phyloP scores from a whole-genome alignment of 306 rosid species.

The Cucumis hystrix region DNA sequence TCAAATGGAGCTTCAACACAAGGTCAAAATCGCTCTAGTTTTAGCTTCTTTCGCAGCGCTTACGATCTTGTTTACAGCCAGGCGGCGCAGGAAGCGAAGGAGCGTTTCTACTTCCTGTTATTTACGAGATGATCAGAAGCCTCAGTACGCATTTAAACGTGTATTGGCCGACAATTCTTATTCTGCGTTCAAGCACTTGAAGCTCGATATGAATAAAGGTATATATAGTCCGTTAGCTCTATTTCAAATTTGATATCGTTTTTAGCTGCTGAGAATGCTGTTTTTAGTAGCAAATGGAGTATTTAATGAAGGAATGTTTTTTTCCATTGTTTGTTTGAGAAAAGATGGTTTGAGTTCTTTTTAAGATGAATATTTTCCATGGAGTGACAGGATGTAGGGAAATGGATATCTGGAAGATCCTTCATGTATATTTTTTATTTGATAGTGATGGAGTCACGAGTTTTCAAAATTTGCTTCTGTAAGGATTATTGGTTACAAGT shows the following conservation, averaged over 20 bases:
- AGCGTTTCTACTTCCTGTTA: conserved; percentile 35
- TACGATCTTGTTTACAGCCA: conserved; percentile 35
- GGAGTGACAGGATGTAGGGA: background rate
- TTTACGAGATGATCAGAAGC: conserved; percentile 49
- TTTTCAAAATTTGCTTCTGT: too few relatives aligned
- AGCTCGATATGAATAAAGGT: conserved; percentile 17
- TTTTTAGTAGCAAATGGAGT: background rate
- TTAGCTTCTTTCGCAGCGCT: conserved; percentile 41
- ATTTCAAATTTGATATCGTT: background rate
- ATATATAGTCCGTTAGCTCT: background rate
- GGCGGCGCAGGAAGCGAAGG: conserved; percentile 22
- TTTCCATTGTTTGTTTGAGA: background rate
- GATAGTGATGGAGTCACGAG: background rate
- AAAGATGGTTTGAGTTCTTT: background rate
- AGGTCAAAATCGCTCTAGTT: conserved; percentile 28
- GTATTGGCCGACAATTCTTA: conserved; percentile 68
- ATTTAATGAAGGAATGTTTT: background rate
- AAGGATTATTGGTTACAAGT: background rate
- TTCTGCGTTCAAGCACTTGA: conserved; percentile 55
- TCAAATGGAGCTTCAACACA: conserved; percentile 24
- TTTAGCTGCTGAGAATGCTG: background rate
- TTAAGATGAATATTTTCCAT: background rate
- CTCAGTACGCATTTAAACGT: conserved; percentile 58
- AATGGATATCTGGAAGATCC: background rate
- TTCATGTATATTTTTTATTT: background rate